Evolutionary conservation across 1,139 yeast species (phyloP), one percentile per base, ranked within the genome.

Genomic region (Yamadazyma sp.): DNA sequence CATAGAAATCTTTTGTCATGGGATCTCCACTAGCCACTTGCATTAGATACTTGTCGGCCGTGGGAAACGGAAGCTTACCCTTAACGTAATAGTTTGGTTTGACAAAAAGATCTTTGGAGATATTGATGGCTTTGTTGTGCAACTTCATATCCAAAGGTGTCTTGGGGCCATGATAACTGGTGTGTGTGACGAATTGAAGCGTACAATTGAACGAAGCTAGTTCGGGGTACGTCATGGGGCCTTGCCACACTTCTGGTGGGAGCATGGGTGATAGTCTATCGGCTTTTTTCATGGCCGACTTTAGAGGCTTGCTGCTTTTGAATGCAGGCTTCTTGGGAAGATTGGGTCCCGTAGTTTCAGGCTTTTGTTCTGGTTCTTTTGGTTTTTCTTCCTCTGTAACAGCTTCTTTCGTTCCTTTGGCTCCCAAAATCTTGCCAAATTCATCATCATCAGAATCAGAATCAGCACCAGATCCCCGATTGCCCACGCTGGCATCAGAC

Each of bases 21-120:
- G 31, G 35, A 10, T 26, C 12, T 5, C 24, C 35, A 11, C 62
- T 52, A 2, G 64, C 54, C 13, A 82, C 74, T 47, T 72, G 71
- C 32, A 59, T 52, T 40, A 86, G 62, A 53, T 86, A 86, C 6
- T 64, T 63, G 38, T 76, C 80, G 1, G 89, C 92, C 34, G 62
- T 67, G 3, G 48, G 40, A 7, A 69, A 58, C 51, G 77, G 81
- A 35, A 86, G 64, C 39, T 87, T 67, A 2, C 95, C 95, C 45
- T 80, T 84, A 31, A 85, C 65, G 27, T 65, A 67, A 41, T 82
- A 64, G 2, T 64, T 61, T 9, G 54, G 45, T 12, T 53, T 52
- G 14, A 45, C 48, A 44, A 63, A 56, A 30, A 66, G 59, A 35
- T 62, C 71, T 35, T 56, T 59, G 41, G 61, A 53, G 16, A 56